Evolutionary conservation across 164 flowering plant species (phyloP).

Genomic region (Piper betle): DNA sequence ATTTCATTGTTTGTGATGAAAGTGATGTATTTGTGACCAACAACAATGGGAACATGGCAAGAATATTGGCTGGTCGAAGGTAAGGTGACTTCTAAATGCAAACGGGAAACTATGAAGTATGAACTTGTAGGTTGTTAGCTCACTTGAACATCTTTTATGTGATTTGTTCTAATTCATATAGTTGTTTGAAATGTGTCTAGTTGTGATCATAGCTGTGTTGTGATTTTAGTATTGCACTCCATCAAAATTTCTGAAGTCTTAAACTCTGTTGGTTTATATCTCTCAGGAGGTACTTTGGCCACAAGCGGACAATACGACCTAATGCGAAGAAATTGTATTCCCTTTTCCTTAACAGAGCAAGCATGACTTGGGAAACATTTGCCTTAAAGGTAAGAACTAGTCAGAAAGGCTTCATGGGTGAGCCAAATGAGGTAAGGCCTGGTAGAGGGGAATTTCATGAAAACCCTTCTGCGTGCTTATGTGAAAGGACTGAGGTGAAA

Average conservation of each 20-base stretch:
- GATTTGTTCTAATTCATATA: too few relatives aligned
- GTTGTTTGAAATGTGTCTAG: too few relatives aligned
- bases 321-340: constrained; percentile 81
- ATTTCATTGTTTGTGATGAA: constrained; percentile 90
- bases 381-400: constrained; percentile 46
- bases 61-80: constrained; percentile 95
- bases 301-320: constrained; percentile 90
- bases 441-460: constrained; percentile 96
- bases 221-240: too few relatives aligned
- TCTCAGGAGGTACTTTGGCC: constrained; percentile 88
- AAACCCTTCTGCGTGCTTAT: constrained; percentile 81
- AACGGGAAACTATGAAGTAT: too few relatives aligned
- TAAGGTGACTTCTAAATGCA: constrained; percentile 10
- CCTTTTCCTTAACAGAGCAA: constrained; percentile 37
- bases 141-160: too few relatives aligned
- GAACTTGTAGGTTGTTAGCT: too few relatives aligned
- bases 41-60: constrained; percentile 99
- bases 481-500: constrained; percentile 48
- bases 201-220: too few relatives aligned
- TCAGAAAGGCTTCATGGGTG: constrained; percentile 90
- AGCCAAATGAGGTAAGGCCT: constrained; percentile 80
- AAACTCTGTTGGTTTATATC: background rate
- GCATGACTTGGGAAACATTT: constrained; percentile 80
- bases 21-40: constrained; percentile 98
- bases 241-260: too few relatives aligned